Conservation (phyloP, 2,329 filamentous ascomycete species). For the Didymella exigua region DNA sequence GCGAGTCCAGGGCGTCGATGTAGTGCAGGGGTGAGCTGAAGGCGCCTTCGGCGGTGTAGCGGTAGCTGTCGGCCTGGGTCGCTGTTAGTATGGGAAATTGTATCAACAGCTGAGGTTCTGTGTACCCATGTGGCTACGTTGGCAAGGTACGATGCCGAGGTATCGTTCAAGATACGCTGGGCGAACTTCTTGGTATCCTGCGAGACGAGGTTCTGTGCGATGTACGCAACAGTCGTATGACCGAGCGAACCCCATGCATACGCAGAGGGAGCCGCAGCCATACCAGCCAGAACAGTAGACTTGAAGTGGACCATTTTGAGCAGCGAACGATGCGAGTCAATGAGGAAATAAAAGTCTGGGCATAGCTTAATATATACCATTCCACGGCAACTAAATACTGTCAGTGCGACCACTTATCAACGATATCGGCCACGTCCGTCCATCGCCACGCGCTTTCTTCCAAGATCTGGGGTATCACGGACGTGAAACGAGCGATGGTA, state of each 20-base stretch:
- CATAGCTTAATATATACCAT: slow-evolving; percentile 14
- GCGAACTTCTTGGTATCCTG: slow-evolving; percentile 53
- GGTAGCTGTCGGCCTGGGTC: slow-evolving; percentile 55
- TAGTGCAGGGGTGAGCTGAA: slow-evolving; percentile 58
- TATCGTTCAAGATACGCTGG: slow-evolving; percentile 51
- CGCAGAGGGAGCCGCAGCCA: slow-evolving; percentile 31
- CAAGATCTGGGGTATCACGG: slow-evolving; percentile 19
- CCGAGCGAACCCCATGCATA: slow-evolving; percentile 60
- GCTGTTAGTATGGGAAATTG: neutral
- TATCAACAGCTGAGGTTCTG: neutral
- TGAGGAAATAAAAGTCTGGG: neutral
- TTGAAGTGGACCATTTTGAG: slow-evolving; percentile 33
- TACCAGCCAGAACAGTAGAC: slow-evolving; percentile 29
- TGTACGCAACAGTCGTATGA: slow-evolving; percentile 61
- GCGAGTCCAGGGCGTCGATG: slow-evolving; percentile 58
- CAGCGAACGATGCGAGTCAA: neutral
- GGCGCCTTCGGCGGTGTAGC: slow-evolving; percentile 54
- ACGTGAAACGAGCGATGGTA: slow-evolving; percentile 12
- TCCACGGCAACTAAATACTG: neutral
- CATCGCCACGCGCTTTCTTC: slow-evolving; percentile 25
- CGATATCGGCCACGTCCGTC: slow-evolving; percentile 39
- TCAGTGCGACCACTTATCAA: slow-evolving; percentile 19
- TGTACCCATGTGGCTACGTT: slow-evolving; percentile 57
- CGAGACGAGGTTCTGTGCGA: slow-evolving; percentile 58
- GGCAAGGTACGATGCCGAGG: slow-evolving; percentile 55